phyloP scores from a whole-genome alignment of 257 asterid species.

The Petunia axillaris region DNA sequence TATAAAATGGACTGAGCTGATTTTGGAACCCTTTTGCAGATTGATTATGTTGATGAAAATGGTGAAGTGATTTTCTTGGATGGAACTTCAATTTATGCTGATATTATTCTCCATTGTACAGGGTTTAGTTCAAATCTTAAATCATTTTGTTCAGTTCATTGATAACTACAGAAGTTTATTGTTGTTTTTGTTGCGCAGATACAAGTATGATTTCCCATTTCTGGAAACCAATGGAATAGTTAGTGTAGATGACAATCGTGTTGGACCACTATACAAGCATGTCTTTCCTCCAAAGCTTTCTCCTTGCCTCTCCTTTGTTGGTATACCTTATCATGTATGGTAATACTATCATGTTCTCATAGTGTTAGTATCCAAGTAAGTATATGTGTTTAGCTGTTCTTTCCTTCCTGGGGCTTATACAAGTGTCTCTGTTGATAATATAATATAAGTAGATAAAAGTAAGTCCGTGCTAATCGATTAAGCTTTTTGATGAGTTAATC shows the following conservation, averaged over 20 bases:
- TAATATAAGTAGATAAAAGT: no score
- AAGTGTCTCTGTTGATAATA: no score
- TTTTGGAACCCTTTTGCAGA: conserved; percentile 29
- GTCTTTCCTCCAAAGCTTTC: conserved; percentile 63
- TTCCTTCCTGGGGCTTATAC: no score
- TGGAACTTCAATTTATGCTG: conserved; percentile 54
- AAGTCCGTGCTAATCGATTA: no score
- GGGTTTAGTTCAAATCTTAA: conserved; percentile 43
- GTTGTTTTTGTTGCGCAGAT: conserved; percentile 40
- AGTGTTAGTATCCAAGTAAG: background rate
- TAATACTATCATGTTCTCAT: background rate
- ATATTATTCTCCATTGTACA: conserved; percentile 60
- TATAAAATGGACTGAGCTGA: background rate
- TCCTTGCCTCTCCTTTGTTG: conserved; percentile 65
- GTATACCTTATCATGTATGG: conserved; percentile 37
- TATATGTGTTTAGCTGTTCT: no score
- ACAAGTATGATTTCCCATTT: conserved; percentile 51
- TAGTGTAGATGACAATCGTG: conserved; percentile 52
- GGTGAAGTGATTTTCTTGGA: conserved; percentile 61
- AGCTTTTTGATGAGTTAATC: no score
- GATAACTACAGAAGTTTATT: no score
- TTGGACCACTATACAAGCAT: conserved; percentile 68
- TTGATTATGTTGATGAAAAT: conserved; percentile 44
- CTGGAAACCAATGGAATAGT: conserved; percentile 58
- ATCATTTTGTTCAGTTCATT: background rate